Percentiles rank a stretch among this genome's conserved stretches.
Conservation (phyloP, 192 early-diverging fungal genomes). For the Pecoramyces ruminantium region DNA sequence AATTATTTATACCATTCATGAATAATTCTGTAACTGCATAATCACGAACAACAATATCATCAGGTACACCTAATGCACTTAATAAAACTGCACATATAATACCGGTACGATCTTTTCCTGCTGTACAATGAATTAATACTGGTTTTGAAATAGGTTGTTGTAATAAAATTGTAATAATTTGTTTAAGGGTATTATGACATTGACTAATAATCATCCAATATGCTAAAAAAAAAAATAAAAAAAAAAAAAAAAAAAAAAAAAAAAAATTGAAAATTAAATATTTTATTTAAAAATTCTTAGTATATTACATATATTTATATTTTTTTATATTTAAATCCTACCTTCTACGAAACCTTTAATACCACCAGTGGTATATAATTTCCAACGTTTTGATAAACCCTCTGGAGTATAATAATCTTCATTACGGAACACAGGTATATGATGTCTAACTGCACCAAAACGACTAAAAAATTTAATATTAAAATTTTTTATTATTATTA, state of each 20-base stretch:
- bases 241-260: not conserved
- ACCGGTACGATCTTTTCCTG: slow-evolving; percentile 51
- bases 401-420: not conserved
- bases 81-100: slow-evolving; percentile 32
- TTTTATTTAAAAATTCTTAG: no score
- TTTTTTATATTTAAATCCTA: not conserved
- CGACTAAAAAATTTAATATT: not conserved
- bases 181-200: not conserved
- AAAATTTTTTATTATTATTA: no score
- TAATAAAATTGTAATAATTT: not conserved
- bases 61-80: slow-evolving; percentile 27
- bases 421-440: not conserved
- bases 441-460: not conserved
- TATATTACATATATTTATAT: no score
- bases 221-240: not conserved
- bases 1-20: not conserved
- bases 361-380: not conserved
- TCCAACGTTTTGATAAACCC: not conserved
- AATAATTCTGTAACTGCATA: slow-evolving; percentile 13
- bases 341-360: not conserved
- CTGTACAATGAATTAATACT: slow-evolving; percentile 46
- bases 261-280: no score
- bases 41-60: slow-evolving; percentile 31
- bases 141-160: slow-evolving; percentile 10
- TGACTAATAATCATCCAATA: not conserved